Percentiles rank a stretch among this genome's conserved stretches.
Conservation (phyloP, 257 asterid species). For the Rubia yunnanensis region DNA sequence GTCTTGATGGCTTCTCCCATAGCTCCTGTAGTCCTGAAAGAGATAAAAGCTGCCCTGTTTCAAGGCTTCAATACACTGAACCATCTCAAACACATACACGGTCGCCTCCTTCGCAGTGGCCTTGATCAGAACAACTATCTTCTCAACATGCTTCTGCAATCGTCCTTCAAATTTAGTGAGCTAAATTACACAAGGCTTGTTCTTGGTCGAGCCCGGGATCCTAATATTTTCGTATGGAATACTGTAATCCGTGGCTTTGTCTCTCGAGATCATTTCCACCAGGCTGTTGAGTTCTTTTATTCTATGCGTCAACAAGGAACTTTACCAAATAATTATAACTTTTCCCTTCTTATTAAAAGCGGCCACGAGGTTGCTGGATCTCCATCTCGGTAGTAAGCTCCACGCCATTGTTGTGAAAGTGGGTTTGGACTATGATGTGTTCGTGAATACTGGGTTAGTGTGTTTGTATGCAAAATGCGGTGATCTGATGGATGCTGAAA, state of each 20-base stretch:
- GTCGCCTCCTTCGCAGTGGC: conserved; percentile 23
- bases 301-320: conserved; percentile 22
- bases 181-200: conserved; percentile 25
- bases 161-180: conserved; percentile 27
- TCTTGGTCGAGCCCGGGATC: conserved; percentile 21
- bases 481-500: conserved; percentile 20
- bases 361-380: conserved; percentile 18
- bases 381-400: conserved; percentile 20
- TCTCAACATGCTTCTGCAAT: conserved; percentile 22
- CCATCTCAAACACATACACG: conserved; percentile 35
- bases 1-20: conserved; percentile 5
- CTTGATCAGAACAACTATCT: conserved; percentile 28
- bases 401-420: conserved; percentile 25
- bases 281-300: conserved; percentile 16
- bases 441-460: conserved; percentile 38
- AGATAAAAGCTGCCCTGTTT: conserved; percentile 27
- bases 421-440: conserved; percentile 31
- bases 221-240: conserved; percentile 34
- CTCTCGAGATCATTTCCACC: conserved; percentile 20
- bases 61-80: conserved; percentile 25
- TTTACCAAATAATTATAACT: conserved; percentile 29
- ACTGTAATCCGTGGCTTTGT: conserved; percentile 34
- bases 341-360: conserved; percentile 33
- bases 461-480: conserved; percentile 24
- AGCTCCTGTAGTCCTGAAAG: conserved; percentile 16